phyloP scores from a whole-genome alignment of 768 basidiomycete species.

The Naganishia onofrii region DNA sequence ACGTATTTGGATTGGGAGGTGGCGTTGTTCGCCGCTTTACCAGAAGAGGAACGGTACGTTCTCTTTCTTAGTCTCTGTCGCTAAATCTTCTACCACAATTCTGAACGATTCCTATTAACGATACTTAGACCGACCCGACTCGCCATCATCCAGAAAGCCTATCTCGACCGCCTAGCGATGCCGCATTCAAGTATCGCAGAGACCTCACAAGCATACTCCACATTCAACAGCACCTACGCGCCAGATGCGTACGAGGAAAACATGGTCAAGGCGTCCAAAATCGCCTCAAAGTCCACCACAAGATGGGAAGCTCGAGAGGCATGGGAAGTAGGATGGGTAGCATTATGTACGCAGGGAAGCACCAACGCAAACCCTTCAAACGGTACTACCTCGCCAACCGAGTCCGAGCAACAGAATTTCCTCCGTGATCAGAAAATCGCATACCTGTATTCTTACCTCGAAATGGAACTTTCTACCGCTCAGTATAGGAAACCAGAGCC shows the following conservation, averaged over 20 bases:
- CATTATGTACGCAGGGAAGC: constrained; percentile 38
- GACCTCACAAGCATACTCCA: constrained; percentile 80
- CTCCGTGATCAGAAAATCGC: constrained; percentile 21
- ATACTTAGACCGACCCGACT: constrained; percentile 16
- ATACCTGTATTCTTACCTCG: constrained; percentile 29
- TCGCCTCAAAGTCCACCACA: constrained; percentile 62
- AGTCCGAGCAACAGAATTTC: constrained; percentile 17
- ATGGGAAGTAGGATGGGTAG: constrained; percentile 56
- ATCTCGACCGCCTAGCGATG: not conserved
- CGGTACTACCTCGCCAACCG: not conserved
- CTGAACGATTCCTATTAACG: constrained; percentile 6
- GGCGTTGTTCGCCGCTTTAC: not conserved
- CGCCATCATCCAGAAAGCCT: constrained; percentile 1
- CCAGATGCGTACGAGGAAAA: constrained; percentile 72
- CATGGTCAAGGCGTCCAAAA: constrained; percentile 73
- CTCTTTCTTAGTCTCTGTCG: not conserved
- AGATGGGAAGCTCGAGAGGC: constrained; percentile 65
- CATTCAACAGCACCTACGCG: constrained; percentile 77
- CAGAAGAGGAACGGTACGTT: constrained; percentile 8
- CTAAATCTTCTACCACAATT: not conserved
- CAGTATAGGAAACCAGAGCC: constrained; percentile 25
- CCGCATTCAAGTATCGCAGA: constrained; percentile 56
- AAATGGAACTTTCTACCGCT: constrained; percentile 15
- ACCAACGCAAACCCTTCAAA: not conserved
- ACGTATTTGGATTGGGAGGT: constrained; percentile 30